Base-by-base conservation (phyloP, 208 protist species). In the Herpetomonas tarakana region DNA sequence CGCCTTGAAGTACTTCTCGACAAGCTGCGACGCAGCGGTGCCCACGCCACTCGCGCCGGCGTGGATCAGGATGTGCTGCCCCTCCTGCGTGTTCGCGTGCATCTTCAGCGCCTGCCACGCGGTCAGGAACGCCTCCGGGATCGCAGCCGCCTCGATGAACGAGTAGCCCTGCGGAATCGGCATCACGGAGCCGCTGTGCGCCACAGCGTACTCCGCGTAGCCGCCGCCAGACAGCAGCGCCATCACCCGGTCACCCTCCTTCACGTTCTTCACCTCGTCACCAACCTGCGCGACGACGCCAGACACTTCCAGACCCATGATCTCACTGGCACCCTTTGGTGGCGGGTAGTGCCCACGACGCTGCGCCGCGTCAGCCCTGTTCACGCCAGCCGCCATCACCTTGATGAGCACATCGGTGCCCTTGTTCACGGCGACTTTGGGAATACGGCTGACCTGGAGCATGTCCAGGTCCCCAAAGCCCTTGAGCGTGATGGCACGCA, bases 61-160 rank as follows among this genome's bases (percentile, higher is more conserved):
- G 63, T 97, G 91, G 31, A 97, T 81, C 12, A 96, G 74, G 26
- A 97, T 88, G 27, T 66, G 71, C 24, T 97, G 62, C 14, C 76
- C 83, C 25, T 76, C 62, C 70, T 78, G 53, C 18, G 88, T 60
- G 22, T 85, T 52, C 9, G 77, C 89, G 51, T 92, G 77, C 28
- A 74, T 66, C 59, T 86, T 78, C 30, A 97, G 78, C 3, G 74
- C 62, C 67, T 98, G 96, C 78, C 82, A 98, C 35, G 92, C 91
- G 31, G 94, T 98, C 21, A 97, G 56, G 50, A 93, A 98, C 26
- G 83, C 83, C 68, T 97, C 91, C 7, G 96, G 93, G 29, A 98
- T 92, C 7, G 85, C 82, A 6, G 91, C 86, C 18, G 92, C 93
- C 64, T 96, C 75, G 21, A 90, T 83, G 65, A 96, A 94, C 1